phyloP scores from a whole-genome alignment of 2,329 filamentous ascomycete genomes.

The Arthrobotrys sinensis region DNA sequence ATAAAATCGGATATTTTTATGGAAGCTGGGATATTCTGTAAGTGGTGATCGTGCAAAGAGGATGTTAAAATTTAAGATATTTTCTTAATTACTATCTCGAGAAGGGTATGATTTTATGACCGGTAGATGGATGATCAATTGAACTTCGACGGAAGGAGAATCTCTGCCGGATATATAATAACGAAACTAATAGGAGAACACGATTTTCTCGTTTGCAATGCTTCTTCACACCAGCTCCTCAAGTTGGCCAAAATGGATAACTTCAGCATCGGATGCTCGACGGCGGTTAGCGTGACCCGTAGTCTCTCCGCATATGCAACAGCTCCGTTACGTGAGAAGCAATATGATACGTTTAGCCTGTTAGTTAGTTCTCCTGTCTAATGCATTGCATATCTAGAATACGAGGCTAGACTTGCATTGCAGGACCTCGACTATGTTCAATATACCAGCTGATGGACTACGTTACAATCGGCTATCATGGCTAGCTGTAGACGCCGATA shows the following conservation, averaged over 20 bases:
- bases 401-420: slow-evolving; percentile 8
- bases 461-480: slow-evolving; percentile 5
- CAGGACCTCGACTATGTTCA: background rate
- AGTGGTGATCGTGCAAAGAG: background rate
- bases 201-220: background rate
- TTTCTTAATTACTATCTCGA: background rate
- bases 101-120: background rate
- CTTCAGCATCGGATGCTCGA: background rate
- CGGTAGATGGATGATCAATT: background rate
- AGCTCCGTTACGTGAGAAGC: background rate
- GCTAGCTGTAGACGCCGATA: background rate
- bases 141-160: background rate
- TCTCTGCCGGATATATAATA: background rate
- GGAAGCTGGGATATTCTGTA: background rate
- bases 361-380: background rate
- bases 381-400: slow-evolving; percentile 3
- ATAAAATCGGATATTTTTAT: background rate
- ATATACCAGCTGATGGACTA: slow-evolving; percentile 7
- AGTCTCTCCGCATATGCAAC: slow-evolving; percentile 1
- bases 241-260: no score
- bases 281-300: background rate
- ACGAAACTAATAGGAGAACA: background rate
- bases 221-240: no score
- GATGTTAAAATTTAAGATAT: background rate
- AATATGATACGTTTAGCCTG: background rate